Evolutionary conservation across 768 basidiomycete genomes (phyloP).

Genomic region (Hygrophorus pudorinus): DNA sequence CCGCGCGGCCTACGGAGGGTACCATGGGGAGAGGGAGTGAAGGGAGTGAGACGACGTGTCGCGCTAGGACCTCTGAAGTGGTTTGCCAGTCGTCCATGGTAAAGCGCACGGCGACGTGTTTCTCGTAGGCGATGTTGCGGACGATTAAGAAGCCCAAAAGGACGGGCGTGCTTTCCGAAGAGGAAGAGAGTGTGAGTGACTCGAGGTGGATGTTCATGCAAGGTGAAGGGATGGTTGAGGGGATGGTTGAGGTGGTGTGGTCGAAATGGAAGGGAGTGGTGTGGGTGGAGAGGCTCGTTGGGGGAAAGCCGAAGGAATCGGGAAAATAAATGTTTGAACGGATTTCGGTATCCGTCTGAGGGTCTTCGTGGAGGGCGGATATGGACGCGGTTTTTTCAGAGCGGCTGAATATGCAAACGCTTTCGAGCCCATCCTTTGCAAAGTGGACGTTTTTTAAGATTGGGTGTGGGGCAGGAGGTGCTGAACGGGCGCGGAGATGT

Average conservation of each 20-base stretch:
- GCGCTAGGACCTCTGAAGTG: constrained; percentile 71
- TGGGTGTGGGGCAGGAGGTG: constrained; percentile 44
- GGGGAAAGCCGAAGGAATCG: constrained; percentile 4
- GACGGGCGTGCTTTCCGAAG: constrained; percentile 5
- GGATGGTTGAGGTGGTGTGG: constrained; percentile 20
- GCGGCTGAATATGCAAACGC: constrained; percentile 51
- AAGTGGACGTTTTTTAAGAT: constrained; percentile 82
- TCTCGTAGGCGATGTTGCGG: constrained; percentile 79
- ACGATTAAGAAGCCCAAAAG: constrained; percentile 75
- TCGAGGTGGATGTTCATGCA: constrained; percentile 25
- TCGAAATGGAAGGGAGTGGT: constrained; percentile 15
- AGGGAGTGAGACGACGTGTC: constrained; percentile 33
- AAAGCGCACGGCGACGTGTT: constrained; percentile 77
- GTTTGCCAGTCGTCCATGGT: constrained; percentile 95
- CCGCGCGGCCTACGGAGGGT: constrained; percentile 9
- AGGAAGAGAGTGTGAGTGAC: constrained; percentile 14
- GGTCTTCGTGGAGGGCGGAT: constrained; percentile 25
- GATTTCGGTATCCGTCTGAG: constrained; percentile 37
- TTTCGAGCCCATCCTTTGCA: constrained; percentile 57
- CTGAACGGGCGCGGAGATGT: constrained; percentile 35
- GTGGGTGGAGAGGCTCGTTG: constrained; percentile 6
- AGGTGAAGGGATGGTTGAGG: constrained; percentile 9
- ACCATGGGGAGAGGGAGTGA: constrained; percentile 18
- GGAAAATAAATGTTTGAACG: constrained; percentile 21
- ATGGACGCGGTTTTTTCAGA: constrained; percentile 63